phyloP scores from a whole-genome alignment of 805 yeast genomes.

The Allodekkera sacchari region DNA sequence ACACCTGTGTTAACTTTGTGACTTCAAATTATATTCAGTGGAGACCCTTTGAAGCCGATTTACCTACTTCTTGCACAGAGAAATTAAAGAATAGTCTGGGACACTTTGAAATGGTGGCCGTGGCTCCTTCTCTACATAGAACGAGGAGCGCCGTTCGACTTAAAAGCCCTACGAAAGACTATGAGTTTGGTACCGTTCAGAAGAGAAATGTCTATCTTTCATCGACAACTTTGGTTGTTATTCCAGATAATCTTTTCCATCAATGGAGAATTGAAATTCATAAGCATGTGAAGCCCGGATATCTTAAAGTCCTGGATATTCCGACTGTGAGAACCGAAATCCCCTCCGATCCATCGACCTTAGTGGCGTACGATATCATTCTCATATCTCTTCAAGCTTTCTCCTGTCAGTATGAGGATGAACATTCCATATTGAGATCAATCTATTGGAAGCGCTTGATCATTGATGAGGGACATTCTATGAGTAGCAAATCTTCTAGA shows the following conservation, averaged over 20 bases:
- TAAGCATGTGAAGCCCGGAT: constrained; percentile 40
- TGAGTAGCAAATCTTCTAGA: constrained; percentile 44
- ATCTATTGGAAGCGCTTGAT: constrained; percentile 63
- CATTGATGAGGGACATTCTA: constrained; percentile 70
- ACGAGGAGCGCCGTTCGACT: not conserved
- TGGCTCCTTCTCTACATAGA: not conserved
- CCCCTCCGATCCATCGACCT: constrained; percentile 23
- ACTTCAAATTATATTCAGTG: constrained; percentile 47
- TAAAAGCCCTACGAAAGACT: not conserved
- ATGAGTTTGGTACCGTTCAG: not conserved
- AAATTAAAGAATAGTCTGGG: constrained; percentile 35
- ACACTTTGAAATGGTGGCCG: constrained; percentile 26
- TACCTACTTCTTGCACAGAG: constrained; percentile 36
- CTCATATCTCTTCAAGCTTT: constrained; percentile 41
- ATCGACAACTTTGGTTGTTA: constrained; percentile 48
- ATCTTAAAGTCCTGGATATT: constrained; percentile 28
- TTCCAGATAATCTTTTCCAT: constrained; percentile 57
- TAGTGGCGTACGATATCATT: constrained; percentile 43
- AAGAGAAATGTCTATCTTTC: constrained; percentile 34
- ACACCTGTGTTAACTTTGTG: constrained; percentile 35
- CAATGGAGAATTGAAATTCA: constrained; percentile 57
- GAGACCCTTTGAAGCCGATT: constrained; percentile 35
- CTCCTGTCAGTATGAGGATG: constrained; percentile 29
- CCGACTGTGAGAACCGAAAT: constrained; percentile 10
- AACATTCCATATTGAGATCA: constrained; percentile 29